Evolutionary conservation across 306 rosid genomes (phyloP), one percentile per base, ranked within the genome.

Genomic region (Lathyrus oleraceus): DNA sequence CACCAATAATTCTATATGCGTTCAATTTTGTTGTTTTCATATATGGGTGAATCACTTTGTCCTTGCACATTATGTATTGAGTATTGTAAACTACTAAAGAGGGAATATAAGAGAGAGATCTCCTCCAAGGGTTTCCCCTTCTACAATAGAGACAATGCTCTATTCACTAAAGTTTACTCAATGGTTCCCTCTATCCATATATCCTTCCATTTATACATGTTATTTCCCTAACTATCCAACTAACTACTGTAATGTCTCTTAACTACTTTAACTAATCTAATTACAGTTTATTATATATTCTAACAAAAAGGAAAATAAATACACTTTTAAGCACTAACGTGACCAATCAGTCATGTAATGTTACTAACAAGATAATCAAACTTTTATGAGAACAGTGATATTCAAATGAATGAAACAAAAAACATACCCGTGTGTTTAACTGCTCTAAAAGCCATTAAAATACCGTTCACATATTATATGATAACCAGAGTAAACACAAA

Each of bases 281-380:
- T 35, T 0, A 35, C 39, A 35, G 2, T 35, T 35, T 35, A 1
- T 35, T 32, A 8, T 32, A 32, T 32, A 32, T 32, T 35, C 39
- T 35, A 35, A 35, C 49, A 49, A 62, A 73, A 73, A 11, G 14
- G 40, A 73, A 25, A 51, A 36, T 19, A 72, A 72, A 47, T 48
- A 8, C 27, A 49, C 42, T 36, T 61, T 13, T 48, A 35, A 21
- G 53, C 70, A 73, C 70, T 73, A 5, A 16, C 40, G 15, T 56
- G 53, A 66, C 61, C 59, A 47, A 9, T 23, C 10, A 48, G 21
- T 20, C 30, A 5, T 35, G 10, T 15, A 48, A n/a, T n/a, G n/a
- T n/a, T n/a, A n/a, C n/a, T n/a, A n/a, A 59, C 35, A 36, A 67
- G 54, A 51, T 20, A 23, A 58, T 40, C 38, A 38, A 69, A 49